Base-by-base conservation (phyloP, 2,329 filamentous ascomycete species). In the Colletotrichum musae region DNA sequence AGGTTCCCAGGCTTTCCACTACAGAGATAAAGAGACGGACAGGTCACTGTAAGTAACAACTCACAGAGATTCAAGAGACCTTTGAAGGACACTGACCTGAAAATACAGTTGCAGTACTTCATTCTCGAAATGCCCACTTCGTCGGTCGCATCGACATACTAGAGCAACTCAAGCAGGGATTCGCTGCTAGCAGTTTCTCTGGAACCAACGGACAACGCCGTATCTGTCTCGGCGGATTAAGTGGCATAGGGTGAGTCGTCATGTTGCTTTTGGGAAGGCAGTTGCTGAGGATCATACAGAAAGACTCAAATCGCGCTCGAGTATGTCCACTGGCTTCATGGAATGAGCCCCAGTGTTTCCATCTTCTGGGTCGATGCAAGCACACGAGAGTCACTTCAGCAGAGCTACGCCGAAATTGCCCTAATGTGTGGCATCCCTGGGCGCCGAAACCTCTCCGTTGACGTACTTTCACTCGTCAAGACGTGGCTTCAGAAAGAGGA, bases 381-480 rank as follows among this genome's bases (percentile, higher is more conserved):
- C 16, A 58, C 13, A 9, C 41, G 47, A n/a, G 59, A 43, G 3
- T 43, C 10, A 4, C 65, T 72, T 13, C 13, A 56, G n/a, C 43
- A 65, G n/a, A 64, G 58, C 1, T 72, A 64, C 45, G 47, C 26
- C 16, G 5, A 54, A 18, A 47, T 72, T 24, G 70, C 66, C 9
- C 58, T 64, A 12, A 21, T 12, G 12, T 60, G 62, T 16, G 52
- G n/a, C 9, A 26, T 68, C 16, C 67, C 59, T 13, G 43, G 59
- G 21, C 66, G 67, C 24, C 12, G 72, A 24, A 70, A 71, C 58
- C 66, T 71, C 16, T 62, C 71, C 16, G 36, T 32, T 1, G 70
- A 77, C 36, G 48, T 74, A n/a, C 62, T 76, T 5, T 12, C 51
- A 1, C 60, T 75, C 13, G 68, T 77, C 10, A 76, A 75, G 59